A percentile compares a stretch with the other conserved stretches of the same genome.
phyloP scores from a whole-genome alignment of 2,329 filamentous ascomycete species.

The Orbilia javanica region DNA sequence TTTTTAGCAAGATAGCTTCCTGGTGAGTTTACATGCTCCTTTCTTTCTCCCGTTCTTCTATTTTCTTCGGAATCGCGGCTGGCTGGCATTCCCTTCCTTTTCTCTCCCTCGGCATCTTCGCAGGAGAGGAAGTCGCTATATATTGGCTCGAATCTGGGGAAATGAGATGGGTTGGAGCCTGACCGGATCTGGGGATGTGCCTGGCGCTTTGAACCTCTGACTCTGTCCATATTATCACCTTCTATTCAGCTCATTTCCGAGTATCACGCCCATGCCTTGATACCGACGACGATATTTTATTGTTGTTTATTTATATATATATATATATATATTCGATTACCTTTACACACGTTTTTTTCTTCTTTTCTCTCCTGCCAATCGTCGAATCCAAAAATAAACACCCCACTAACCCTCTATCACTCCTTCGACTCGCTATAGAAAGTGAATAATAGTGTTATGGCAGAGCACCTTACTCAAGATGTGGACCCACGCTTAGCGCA shows the following conservation, averaged over 20 bases:
- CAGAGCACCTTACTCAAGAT: slow-evolving; percentile 73
- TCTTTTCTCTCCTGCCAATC: background rate
- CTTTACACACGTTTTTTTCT: background rate
- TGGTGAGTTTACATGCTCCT: slow-evolving; percentile 34
- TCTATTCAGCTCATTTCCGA: slow-evolving; percentile 30
- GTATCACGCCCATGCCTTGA: background rate
- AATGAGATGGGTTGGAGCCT: slow-evolving; percentile 12
- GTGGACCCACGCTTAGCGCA: slow-evolving; percentile 73
- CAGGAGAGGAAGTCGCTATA: background rate
- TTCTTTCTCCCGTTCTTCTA: background rate
- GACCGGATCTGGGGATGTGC: slow-evolving; percentile 16
- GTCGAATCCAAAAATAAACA: background rate
- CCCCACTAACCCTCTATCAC: background rate
- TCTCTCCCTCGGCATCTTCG: background rate
- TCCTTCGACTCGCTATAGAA: slow-evolving; percentile 62
- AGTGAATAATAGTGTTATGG: slow-evolving; percentile 70
- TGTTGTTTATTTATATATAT: background rate
- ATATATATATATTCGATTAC: background rate
- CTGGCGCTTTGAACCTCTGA: slow-evolving; percentile 24
- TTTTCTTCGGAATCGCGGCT: slow-evolving; percentile 4
- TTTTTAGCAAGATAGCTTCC: slow-evolving; percentile 55
- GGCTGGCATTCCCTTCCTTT: background rate
- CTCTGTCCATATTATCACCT: slow-evolving; percentile 23
- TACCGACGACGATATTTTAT: background rate
- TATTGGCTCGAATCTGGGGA: slow-evolving; percentile 12